phyloP scores from a whole-genome alignment of 179 eudicot genomes.

The Silene noctiflora region DNA sequence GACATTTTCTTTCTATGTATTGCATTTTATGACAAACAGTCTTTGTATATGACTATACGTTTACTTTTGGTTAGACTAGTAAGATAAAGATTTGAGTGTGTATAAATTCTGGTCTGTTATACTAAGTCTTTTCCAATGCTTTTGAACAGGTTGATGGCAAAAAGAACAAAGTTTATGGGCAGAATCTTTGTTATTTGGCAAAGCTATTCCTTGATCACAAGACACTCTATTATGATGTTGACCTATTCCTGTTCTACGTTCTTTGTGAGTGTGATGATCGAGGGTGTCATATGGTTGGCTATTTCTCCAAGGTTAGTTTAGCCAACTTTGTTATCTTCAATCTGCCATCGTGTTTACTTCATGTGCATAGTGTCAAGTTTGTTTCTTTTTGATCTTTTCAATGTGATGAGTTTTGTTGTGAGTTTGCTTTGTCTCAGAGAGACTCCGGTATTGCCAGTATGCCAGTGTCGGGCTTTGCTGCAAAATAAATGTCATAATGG shows the following conservation, averaged over 20 bases:
- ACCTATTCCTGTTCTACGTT: conserved; percentile 82
- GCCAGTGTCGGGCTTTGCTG: background rate
- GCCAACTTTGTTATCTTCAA: background rate
- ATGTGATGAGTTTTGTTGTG: background rate
- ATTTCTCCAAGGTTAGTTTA: conserved; percentile 80
- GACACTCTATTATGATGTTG: conserved; percentile 95
- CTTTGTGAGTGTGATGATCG: conserved; percentile 98
- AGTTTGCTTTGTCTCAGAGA: background rate
- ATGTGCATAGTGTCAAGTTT: background rate
- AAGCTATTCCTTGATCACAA: conserved; percentile 93
- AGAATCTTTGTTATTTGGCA: conserved; percentile 88
- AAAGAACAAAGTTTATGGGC: conserved; percentile 95
- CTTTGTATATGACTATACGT: background rate
- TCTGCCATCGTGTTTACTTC: conserved; percentile 2
- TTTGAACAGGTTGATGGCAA: conserved; percentile 85
- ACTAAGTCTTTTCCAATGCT: background rate
- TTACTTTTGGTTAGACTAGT: background rate
- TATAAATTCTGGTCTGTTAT: background rate
- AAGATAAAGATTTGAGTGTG: background rate
- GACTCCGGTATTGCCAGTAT: background rate
- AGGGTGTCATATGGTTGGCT: conserved; percentile 99
- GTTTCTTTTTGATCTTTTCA: background rate
- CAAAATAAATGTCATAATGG: background rate
- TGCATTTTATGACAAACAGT: background rate
- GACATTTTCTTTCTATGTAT: conserved; percentile 34